Conservation (phyloP, 176 grass and related monocot species). For the Juncus effusus region DNA sequence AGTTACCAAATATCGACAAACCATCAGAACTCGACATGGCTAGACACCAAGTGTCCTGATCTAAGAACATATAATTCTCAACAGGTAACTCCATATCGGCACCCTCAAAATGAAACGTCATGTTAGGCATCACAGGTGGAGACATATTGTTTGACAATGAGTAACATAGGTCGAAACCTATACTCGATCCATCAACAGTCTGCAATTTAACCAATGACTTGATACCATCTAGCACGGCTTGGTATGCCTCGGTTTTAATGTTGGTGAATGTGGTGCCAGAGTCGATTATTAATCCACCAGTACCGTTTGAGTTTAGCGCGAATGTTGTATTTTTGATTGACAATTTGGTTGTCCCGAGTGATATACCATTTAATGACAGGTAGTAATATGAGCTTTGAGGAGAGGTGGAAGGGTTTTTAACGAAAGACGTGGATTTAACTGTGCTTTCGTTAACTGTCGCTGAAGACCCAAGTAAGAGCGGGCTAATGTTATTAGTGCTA, state of each 20-base stretch:
- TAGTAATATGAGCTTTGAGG: constrained; percentile 57
- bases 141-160: constrained; percentile 14
- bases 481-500: constrained; percentile 45
- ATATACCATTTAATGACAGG: constrained; percentile 53
- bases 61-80: constrained; percentile 53
- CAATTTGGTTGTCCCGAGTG: constrained; percentile 36
- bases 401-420: constrained; percentile 25
- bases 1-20: constrained; percentile 29
- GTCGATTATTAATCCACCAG: constrained; percentile 64
- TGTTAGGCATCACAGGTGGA: constrained; percentile 36
- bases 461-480: constrained; percentile 38
- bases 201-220: constrained; percentile 30
- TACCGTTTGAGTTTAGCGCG: constrained; percentile 30
- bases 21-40: constrained; percentile 23
- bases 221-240: constrained; percentile 27
- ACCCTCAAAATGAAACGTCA: constrained; percentile 48
- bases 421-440: background rate
- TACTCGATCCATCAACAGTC: constrained; percentile 17
- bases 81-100: constrained; percentile 46
- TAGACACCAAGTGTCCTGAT: constrained; percentile 44
- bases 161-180: constrained; percentile 54
- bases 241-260: constrained; percentile 34
- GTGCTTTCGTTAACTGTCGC: constrained; percentile 14
- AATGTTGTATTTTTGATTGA: constrained; percentile 26
- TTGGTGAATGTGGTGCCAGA: constrained; percentile 54